phyloP scores from a whole-genome alignment of 352 stramenopile genomes.

The Saprolegnia parasitica region DNA sequence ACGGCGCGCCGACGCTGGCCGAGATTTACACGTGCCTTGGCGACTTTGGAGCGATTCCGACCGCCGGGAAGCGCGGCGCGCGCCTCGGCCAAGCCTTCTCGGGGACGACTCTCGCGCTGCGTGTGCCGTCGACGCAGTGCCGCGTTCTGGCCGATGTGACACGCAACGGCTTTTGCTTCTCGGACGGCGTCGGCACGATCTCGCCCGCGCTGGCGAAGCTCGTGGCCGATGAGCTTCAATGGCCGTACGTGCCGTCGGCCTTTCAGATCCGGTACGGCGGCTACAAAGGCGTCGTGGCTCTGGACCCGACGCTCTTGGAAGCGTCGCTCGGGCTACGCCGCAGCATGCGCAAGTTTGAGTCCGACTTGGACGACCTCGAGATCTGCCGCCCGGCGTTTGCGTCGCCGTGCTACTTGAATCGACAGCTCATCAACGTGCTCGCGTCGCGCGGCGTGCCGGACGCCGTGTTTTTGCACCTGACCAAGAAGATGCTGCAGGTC shows the following conservation, averaged over 20 bases:
- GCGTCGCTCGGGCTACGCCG: neutral
- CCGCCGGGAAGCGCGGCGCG: neutral
- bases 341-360: constrained; percentile 13
- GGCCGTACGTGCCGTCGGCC: neutral
- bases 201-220: neutral
- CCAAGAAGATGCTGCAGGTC: constrained; percentile 59
- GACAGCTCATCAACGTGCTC: constrained; percentile 69
- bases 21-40: neutral
- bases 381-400: neutral
- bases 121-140: neutral
- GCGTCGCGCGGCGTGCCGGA: constrained; percentile 56
- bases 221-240: neutral
- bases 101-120: neutral
- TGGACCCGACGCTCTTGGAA: neutral
- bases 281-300: constrained; percentile 10
- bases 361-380: neutral
- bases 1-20: neutral
- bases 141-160: neutral
- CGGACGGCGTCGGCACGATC: constrained; percentile 15
- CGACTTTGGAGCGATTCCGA: neutral
- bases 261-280: constrained; percentile 19
- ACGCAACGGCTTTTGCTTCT: constrained; percentile 10
- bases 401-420: constrained; percentile 46
- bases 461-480: constrained; percentile 56
- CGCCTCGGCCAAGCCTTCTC: constrained; percentile 13